Base-by-base conservation (phyloP, 257 asterid genomes). In the Henckelia pumila region DNA sequence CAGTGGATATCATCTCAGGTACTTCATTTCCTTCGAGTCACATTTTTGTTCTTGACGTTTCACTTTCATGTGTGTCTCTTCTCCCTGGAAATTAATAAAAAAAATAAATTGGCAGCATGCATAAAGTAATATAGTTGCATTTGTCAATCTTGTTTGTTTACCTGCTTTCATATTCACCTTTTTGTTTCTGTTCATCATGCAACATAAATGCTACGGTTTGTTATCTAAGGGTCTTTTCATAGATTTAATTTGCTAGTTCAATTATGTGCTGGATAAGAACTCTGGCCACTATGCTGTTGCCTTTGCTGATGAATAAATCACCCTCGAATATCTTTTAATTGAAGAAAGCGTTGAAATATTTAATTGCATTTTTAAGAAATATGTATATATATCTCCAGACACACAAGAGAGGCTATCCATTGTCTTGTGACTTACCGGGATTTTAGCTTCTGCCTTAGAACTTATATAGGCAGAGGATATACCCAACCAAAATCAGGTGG, bases 1-100 rank as follows among this genome's bases (percentile, higher is more conserved):
- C 92, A 94, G 63, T 75, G 97, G 66, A 83, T 71, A 83, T 32
- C 81, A 50, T 77, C 96, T 59, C 92, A 82, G 96, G 98, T 86
- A 72, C 11, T 67, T 80, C 9, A 19, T 67, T 20, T 44, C 60
- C 11, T 56, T 6, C 56, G 17, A 35, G 53, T 57, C 21, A 8
- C 19, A 21, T 37, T 30, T 6, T 56, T 9, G 1, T 8, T 20
- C 8, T 22, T 0, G 13, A 2, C 2, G 4, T 4, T 58, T 21
- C 3, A 7, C 14, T 5, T 37, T 25, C 16, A 19, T 24, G 66
- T 25, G 17, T n/a, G 17, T 35, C 35, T 20, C 20, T 59, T 26
- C 10, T 23, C n/a, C 29, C 32, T 17, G 16, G 30, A 24, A 5
- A 6, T 6, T 33, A 11, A 53, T 14, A 16, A 19, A 11, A n/a